A percentile compares a stretch with the other conserved stretches of the same genome.
phyloP scores from a whole-genome alignment of 768 basidiomycete species.

The Macrocybe gigantea region DNA sequence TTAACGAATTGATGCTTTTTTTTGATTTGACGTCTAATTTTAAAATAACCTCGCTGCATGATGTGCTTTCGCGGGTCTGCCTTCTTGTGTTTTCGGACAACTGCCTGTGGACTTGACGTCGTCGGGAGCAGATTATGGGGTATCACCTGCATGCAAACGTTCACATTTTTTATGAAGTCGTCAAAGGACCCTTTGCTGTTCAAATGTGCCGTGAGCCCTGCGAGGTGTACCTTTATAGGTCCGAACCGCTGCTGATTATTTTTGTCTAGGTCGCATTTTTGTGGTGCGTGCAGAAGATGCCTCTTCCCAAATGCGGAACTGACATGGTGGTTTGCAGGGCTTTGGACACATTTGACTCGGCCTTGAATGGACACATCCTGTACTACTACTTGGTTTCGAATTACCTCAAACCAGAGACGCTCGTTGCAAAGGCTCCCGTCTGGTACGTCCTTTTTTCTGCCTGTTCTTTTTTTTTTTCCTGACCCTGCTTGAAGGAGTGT shows the following conservation, averaged over 20 bases:
- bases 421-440: constrained; percentile 34
- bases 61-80: too few relatives aligned
- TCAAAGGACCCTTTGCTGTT: constrained; percentile 25
- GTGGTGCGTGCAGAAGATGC: constrained; percentile 20
- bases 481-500: constrained; percentile 34
- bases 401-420: constrained; percentile 34
- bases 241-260: background rate
- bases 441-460: constrained; percentile 33
- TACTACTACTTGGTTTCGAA: constrained; percentile 56
- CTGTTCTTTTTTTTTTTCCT: background rate
- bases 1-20: background rate
- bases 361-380: constrained; percentile 46
- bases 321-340: constrained; percentile 27
- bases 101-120: too few relatives aligned
- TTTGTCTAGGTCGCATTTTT: constrained; percentile 23
- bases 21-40: too few relatives aligned
- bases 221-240: constrained; percentile 18
- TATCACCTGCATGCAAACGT: constrained; percentile 49
- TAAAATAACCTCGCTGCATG: too few relatives aligned
- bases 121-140: constrained; percentile 47
- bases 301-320: background rate
- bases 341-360: constrained; percentile 52
- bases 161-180: constrained; percentile 38
- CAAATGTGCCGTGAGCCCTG: constrained; percentile 19
- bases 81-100: too few relatives aligned